phyloP scores from a whole-genome alignment of 2,329 filamentous ascomycete genomes.

The Aschersonia sp. region DNA sequence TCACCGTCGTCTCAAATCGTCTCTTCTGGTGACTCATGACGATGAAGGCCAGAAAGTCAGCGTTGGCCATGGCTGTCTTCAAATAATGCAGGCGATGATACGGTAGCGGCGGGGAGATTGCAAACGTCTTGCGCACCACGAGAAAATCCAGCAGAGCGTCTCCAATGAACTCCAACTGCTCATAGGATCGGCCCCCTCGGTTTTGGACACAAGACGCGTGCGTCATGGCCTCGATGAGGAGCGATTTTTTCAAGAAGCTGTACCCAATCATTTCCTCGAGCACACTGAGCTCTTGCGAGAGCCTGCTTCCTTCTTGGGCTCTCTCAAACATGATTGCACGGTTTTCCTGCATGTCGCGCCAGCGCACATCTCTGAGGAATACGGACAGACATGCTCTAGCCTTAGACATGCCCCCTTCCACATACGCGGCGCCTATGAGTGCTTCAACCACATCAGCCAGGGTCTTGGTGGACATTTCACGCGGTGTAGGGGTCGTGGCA shows the following conservation, averaged over 20 bases:
- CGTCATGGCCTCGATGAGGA: constrained; percentile 69
- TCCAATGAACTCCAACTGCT: constrained; percentile 78
- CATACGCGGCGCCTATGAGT: constrained; percentile 61
- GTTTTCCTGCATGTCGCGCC: constrained; percentile 29
- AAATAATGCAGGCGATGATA: constrained; percentile 58
- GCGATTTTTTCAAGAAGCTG: constrained; percentile 48
- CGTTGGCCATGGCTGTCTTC: constrained; percentile 66
- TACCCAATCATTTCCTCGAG: constrained; percentile 60
- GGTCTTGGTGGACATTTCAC: constrained; percentile 55
- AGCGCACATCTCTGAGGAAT: constrained; percentile 48
- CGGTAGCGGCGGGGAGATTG: constrained; percentile 22
- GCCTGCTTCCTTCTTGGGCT: constrained; percentile 18
- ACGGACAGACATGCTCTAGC: constrained; percentile 49
- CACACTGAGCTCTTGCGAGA: constrained; percentile 26
- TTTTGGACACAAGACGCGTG: constrained; percentile 49
- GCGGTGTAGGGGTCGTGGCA: constrained; percentile 2
- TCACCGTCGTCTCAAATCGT: constrained; percentile 9
- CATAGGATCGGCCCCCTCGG: constrained; percentile 27
- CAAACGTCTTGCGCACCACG: constrained; percentile 49
- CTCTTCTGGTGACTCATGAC: constrained; percentile 35
- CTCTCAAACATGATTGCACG: constrained; percentile 27
- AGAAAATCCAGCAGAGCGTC: constrained; percentile 75
- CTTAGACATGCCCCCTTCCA: constrained; percentile 51
- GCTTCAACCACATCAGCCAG: constrained; percentile 83
- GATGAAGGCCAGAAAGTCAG: constrained; percentile 63